Evolutionary conservation across 129 eudicot species (phyloP).

Genomic region (Flaveria sonorensis): DNA sequence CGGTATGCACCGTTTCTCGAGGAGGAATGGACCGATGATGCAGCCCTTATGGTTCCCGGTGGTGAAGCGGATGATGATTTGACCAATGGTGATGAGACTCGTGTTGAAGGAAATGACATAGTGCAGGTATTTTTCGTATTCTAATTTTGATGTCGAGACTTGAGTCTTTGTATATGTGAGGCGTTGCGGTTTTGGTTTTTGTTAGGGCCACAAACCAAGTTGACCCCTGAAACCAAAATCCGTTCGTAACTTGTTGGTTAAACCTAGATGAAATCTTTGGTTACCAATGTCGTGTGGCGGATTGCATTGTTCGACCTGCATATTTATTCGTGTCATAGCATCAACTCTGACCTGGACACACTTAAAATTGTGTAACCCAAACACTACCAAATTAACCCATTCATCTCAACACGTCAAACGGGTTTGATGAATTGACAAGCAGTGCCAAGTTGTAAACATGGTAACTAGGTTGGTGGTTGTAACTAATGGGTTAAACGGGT

Average conservation of each 20-base stretch:
- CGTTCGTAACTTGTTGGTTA: background rate
- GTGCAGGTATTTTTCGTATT: conserved; percentile 8
- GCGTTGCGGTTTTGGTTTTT: background rate
- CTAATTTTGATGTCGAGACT: background rate
- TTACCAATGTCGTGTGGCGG: no score
- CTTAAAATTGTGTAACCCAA: no score
- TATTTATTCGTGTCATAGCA: no score
- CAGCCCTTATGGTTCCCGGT: conserved; percentile 5
- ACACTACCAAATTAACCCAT: no score
- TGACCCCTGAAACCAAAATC: background rate
- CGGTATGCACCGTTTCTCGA: conserved; percentile 11
- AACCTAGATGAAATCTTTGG: background rate
- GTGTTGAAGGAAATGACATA: background rate
- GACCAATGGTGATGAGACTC: conserved; percentile 8
- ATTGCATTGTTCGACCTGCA: no score
- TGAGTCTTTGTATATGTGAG: conserved; percentile 6
- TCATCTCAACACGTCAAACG: no score
- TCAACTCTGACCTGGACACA: no score
- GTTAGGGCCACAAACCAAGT: background rate
- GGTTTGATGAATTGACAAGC: no score
- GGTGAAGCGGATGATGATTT: background rate
- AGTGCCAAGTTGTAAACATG: no score
- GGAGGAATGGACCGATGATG: conserved; percentile 18
- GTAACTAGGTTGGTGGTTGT: background rate
- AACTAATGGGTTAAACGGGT: background rate